Evolutionary conservation across 75 land plant genomes (phyloP).

Genomic region (Cupressus sempervirens): DNA sequence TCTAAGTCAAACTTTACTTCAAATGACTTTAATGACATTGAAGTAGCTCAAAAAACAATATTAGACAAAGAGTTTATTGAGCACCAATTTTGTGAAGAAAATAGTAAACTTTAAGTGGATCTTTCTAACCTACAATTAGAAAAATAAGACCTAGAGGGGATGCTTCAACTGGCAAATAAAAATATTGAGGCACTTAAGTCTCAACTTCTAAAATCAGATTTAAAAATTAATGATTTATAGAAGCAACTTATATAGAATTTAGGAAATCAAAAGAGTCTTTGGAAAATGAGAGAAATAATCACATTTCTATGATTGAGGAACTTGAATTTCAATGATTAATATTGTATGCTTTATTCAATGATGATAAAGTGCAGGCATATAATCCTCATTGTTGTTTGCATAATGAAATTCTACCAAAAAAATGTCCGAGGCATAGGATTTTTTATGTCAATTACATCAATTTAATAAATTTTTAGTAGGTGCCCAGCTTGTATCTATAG

Average conservation of each 20-base stretch:
- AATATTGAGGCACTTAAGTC: conserved; percentile 22
- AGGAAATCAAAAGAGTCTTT: conserved; percentile 28
- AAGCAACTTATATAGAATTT: conserved; percentile 25
- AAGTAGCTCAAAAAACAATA: conserved; percentile 8
- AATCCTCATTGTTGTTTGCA: too few species aligned
- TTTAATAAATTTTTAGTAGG: too few species aligned
- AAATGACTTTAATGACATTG: background rate
- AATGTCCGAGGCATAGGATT: too few species aligned
- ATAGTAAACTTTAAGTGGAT: conserved; percentile 24
- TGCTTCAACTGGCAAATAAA: conserved; percentile 23
- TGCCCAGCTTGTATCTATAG: too few species aligned
- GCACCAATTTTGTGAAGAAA: too few species aligned
- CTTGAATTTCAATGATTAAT: conserved; percentile 42
- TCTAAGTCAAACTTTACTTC: conserved; percentile 9
- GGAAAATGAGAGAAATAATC: conserved; percentile 33
- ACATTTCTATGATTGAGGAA: conserved; percentile 32
- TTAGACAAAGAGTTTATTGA: conserved; percentile 13
- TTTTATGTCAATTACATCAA: too few species aligned
- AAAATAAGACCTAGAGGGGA: conserved; percentile 34
- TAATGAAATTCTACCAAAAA: too few species aligned
- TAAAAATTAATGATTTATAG: conserved; percentile 22
- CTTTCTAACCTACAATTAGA: conserved; percentile 15
- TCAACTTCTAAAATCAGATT: conserved; percentile 38
- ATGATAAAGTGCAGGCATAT: too few species aligned
- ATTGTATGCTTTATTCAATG: too few species aligned